These are phyloP conservation scores for Coccomyxa subellipsoidea DNA, from an alignment of 163 green algal genomes.

Conservation along the genomic window DNA sequence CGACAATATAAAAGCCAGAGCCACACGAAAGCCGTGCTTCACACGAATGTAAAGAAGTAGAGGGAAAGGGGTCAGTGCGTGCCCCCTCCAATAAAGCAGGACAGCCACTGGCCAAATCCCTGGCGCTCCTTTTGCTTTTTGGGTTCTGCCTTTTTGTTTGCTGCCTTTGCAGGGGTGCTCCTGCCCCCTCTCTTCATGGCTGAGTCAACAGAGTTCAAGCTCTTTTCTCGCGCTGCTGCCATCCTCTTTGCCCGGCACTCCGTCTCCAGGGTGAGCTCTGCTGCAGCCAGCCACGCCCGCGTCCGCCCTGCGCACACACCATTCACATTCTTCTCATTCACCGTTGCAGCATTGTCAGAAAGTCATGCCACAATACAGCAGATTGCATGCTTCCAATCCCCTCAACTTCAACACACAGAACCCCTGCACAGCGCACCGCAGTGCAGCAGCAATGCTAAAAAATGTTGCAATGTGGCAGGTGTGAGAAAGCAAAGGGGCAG, in stretches of 20 bases:
- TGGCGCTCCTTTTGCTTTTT: not conserved
- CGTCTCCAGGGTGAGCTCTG: not conserved
- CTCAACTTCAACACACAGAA: not conserved
- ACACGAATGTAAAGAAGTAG: not conserved
- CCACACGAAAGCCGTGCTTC: not conserved
- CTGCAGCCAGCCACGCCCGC: not conserved
- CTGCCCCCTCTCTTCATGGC: not conserved
- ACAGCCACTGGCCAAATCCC: not conserved
- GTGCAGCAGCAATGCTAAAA: too few species aligned
- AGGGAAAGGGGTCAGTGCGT: not conserved
- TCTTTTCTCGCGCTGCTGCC: not conserved
- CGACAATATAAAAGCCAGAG: not conserved
- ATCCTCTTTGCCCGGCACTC: not conserved
- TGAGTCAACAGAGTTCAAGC: not conserved
- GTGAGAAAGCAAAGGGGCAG: too few species aligned
- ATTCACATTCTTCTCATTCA: not conserved
- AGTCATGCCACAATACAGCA: not conserved
- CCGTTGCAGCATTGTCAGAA: not conserved
- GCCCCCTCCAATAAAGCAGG: not conserved
- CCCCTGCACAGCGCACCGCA: too few species aligned
- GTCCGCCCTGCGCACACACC: not conserved
- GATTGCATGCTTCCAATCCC: not conserved
- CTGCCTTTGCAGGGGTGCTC: not conserved
- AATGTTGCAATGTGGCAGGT: too few species aligned
- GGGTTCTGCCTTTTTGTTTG: not conserved